These are phyloP conservation scores for Peronospora farinosa DNA, from an alignment of 352 stramenopile genomes.

Conservation along the genomic window DNA sequence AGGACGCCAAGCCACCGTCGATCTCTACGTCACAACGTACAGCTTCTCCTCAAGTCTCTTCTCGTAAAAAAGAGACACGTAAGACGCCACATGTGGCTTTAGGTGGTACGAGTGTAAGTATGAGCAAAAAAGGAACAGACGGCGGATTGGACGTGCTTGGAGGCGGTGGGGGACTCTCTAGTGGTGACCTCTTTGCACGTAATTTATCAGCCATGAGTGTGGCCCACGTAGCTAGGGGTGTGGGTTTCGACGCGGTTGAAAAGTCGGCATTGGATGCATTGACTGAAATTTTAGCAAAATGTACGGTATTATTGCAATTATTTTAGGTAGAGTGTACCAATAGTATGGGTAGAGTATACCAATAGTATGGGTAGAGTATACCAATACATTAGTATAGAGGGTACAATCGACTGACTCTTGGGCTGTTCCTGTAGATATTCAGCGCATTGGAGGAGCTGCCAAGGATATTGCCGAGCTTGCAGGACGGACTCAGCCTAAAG, in stretches of 20 bases:
- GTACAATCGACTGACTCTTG: too few species aligned
- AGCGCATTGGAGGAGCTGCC: slow-evolving; percentile 36
- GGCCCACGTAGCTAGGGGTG: slow-evolving; percentile 40
- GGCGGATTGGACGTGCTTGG: slow-evolving; percentile 14
- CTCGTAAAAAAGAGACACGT: slow-evolving; percentile 25
- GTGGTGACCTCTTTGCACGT: slow-evolving; percentile 40
- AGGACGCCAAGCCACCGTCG: not conserved
- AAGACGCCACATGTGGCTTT: slow-evolving; percentile 7
- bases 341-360: not conserved
- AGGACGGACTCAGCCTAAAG: slow-evolving; percentile 44
- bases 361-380: too few species aligned
- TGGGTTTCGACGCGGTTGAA: slow-evolving; percentile 52
- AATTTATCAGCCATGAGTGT: slow-evolving; percentile 47
- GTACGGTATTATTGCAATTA: slow-evolving; percentile 23
- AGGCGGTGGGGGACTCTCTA: slow-evolving; percentile 22
- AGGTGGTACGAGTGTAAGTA: slow-evolving; percentile 40
- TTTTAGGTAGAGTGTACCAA: slow-evolving; percentile 2
- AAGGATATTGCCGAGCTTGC: slow-evolving; percentile 55
- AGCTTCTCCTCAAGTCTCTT: not conserved
- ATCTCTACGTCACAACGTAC: slow-evolving; percentile 3
- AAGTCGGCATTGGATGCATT: slow-evolving; percentile 44
- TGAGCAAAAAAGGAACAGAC: slow-evolving; percentile 35
- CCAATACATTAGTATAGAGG: too few species aligned
- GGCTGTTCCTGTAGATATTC: slow-evolving; percentile 51
- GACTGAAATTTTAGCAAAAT: slow-evolving; percentile 48